Conservation (phyloP, 2,329 filamentous ascomycete species). For the Aureobasidium sp. region DNA sequence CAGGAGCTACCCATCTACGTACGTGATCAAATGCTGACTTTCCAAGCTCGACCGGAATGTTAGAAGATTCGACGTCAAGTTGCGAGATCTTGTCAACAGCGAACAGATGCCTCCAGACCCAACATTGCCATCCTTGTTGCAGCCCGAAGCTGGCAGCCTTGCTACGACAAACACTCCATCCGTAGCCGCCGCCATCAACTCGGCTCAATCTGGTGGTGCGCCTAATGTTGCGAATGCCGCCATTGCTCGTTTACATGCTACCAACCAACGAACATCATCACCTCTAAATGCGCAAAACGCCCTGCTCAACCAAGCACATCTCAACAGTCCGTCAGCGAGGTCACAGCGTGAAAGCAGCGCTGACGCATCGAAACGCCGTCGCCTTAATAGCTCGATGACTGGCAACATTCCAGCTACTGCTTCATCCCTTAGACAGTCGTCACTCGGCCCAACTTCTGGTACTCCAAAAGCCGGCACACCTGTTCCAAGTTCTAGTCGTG, state of each 20-base stretch:
- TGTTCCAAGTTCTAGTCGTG: constrained; percentile 39
- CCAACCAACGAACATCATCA: constrained; percentile 8
- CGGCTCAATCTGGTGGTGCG: constrained; percentile 38
- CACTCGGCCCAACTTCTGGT: constrained; percentile 47
- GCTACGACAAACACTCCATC: constrained; percentile 40
- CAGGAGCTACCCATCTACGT: constrained; percentile 15
- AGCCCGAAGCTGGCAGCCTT: constrained; percentile 40
- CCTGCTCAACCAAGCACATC: constrained; percentile 18
- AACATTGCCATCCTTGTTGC: constrained; percentile 51
- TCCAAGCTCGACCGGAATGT: constrained; percentile 51
- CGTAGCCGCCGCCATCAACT: constrained; percentile 48
- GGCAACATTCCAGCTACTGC: constrained; percentile 46
- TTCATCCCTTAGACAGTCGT: constrained; percentile 52
- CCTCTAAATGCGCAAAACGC: constrained; percentile 15
- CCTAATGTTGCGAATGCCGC: constrained; percentile 45
- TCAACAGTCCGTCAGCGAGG: constrained; percentile 18
- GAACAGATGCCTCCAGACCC: constrained; percentile 53
- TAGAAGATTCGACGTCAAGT: constrained; percentile 54
- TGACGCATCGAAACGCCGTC: constrained; percentile 49
- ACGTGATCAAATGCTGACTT: background rate
- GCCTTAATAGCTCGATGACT: constrained; percentile 43
- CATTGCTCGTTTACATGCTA: constrained; percentile 33
- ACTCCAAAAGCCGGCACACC: constrained; percentile 54
- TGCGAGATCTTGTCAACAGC: constrained; percentile 51
- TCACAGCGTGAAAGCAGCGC: constrained; percentile 31